These are phyloP conservation scores for Hericium coralloides DNA, from an alignment of 768 basidiomycete genomes.

Conservation along the genomic window DNA sequence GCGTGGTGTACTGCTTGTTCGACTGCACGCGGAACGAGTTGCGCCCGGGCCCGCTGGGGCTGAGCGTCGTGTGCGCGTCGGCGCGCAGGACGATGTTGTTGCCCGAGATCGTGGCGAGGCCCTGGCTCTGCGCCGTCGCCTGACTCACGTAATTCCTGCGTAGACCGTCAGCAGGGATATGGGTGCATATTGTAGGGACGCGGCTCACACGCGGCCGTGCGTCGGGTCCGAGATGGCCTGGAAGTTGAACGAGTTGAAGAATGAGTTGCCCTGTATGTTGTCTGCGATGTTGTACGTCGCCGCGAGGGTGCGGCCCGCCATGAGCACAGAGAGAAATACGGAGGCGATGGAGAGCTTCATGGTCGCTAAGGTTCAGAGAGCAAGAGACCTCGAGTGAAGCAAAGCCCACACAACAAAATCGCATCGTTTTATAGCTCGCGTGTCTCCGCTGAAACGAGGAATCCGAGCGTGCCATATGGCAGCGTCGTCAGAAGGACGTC, in stretches of 20 bases:
- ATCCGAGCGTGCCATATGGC: too few species aligned
- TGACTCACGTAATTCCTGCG: constrained; percentile 35
- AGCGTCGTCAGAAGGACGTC: too few species aligned
- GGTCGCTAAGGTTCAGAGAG: background rate
- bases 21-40: constrained; percentile 19
- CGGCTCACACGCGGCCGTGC: constrained; percentile 53
- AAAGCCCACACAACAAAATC: background rate
- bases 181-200: background rate
- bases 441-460: too few species aligned
- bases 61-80: constrained; percentile 40
- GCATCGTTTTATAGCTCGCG: background rate
- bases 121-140: constrained; percentile 39
- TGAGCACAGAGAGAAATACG: background rate
- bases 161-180: background rate
- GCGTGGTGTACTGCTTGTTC: constrained; percentile 30
- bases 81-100: constrained; percentile 48
- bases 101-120: constrained; percentile 48
- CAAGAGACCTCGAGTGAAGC: background rate
- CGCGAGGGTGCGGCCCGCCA: constrained; percentile 31
- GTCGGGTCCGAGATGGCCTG: constrained; percentile 51
- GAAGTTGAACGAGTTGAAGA: constrained; percentile 42
- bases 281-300: constrained; percentile 39
- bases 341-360: background rate
- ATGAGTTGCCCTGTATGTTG: constrained; percentile 36
- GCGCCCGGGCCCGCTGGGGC: constrained; percentile 28